Percentiles rank a stretch among this genome's conserved stretches.
These are phyloP conservation scores for Camellia oleifera DNA, from an alignment of 179 eudicot species.

Conservation along the genomic window DNA sequence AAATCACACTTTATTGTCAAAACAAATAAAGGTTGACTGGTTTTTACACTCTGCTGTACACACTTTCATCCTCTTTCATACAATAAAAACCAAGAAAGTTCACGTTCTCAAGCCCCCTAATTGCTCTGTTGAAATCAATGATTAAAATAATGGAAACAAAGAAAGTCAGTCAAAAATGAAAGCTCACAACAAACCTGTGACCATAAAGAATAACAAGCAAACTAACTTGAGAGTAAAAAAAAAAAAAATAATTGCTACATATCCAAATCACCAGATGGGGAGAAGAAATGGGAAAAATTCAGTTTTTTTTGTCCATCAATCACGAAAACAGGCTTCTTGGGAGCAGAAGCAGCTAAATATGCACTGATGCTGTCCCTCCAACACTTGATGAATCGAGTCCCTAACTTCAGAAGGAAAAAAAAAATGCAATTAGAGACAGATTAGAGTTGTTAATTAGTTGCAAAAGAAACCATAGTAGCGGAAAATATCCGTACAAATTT, in stretches of 20 bases:
- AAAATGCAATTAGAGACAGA: background rate
- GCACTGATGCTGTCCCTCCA: constrained; percentile 61
- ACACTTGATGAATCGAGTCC: constrained; percentile 30
- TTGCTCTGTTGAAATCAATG: constrained; percentile 29
- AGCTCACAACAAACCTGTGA: constrained; percentile 57
- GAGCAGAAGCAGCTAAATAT: constrained; percentile 76
- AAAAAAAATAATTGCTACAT: constrained; percentile 14
- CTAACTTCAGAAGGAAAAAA: constrained; percentile 32
- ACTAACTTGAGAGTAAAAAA: constrained; percentile 20
- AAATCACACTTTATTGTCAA: constrained; percentile 18
- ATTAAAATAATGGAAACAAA: constrained; percentile 17
- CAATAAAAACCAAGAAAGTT: constrained; percentile 40
- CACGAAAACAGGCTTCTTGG: constrained; percentile 34
- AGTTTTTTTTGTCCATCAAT: constrained; percentile 24
- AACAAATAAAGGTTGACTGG: constrained; percentile 18
- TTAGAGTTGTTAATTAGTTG: constrained; percentile 2
- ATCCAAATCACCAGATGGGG: constrained; percentile 29
- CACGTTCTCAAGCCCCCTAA: constrained; percentile 32
- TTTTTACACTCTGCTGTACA: constrained; percentile 49
- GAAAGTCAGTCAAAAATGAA: constrained; percentile 40
- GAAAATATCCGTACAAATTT: constrained; percentile 26
- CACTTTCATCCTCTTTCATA: constrained; percentile 26
- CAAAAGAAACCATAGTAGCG: background rate
- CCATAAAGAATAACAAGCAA: constrained; percentile 47
- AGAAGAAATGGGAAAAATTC: constrained; percentile 23